Base-by-base conservation (phyloP, 2,329 filamentous ascomycete genomes). In the Trichophyton verrucosum region DNA sequence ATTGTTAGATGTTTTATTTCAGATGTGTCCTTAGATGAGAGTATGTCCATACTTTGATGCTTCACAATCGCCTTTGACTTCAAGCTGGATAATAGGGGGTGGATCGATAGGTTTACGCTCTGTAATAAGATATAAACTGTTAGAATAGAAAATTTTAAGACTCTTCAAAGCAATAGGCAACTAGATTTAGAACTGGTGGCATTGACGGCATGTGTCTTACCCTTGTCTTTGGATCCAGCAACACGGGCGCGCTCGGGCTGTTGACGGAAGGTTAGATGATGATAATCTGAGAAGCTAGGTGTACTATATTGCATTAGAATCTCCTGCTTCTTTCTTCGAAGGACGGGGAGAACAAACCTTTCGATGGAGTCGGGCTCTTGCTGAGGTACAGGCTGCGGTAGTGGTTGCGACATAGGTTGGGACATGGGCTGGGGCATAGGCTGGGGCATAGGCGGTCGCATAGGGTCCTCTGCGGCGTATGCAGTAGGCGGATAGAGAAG, bases 81-180 rank as follows among this genome's bases (percentile, higher is more conserved):
- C 73, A 55, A 95, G 80, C 74, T 92, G 85, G 53, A 95, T 78
- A 67, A 95, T 88, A 47, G 90, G 90, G 11, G 90, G 90, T 58
- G 76, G 90, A 71, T 96, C 90, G 68, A 96, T 84, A 6, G 90
- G 89, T 73, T 95, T 95, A 66, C 90, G 86, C 69, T 89, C 87
- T 88, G 70, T 61, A 59, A 58, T 30, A n/a, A 3, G 8, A 42
- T 44, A 27, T 17, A 55, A 11, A 1, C 9, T n/a, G 24, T 36
- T 33, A 55, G 27, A n/a, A 42, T n/a, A 42, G 15, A 8, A 42
- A 4, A n/a, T 15, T 5, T 36, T 1, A 8, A 9, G 27, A 4
- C 11, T 20, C 13, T 36, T 15, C 1, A 46, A 11, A 46, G 5
- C 13, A 13, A 36, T 42, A 17, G 44, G 2, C 17, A 8, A n/a